These are phyloP conservation scores for Carex myosuroides DNA, from an alignment of 176 grass and related monocot species.

Conservation along the genomic window DNA sequence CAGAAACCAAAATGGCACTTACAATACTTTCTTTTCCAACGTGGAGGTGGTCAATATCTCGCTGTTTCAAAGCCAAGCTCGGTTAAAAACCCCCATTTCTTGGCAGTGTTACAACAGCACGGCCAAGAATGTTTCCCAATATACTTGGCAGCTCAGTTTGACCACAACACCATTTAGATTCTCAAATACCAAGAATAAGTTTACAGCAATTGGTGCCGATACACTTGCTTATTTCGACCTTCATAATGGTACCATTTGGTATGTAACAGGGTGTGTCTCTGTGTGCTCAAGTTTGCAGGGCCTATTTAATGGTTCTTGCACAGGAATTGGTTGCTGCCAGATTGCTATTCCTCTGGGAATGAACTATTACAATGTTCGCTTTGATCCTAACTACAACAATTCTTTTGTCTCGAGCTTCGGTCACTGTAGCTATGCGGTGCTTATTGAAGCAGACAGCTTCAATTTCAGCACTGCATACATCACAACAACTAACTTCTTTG, in stretches of 20 bases:
- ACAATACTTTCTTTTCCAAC: not conserved
- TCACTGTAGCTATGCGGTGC: constrained; percentile 16
- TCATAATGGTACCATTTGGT: not conserved
- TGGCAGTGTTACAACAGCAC: constrained; percentile 14
- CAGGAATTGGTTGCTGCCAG: constrained; percentile 38
- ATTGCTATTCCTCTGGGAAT: constrained; percentile 18
- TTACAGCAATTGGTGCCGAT: constrained; percentile 27
- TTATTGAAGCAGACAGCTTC: constrained; percentile 15
- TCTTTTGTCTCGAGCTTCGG: not conserved
- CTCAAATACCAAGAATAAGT: constrained; percentile 30
- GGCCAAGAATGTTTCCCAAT: rapidly evolving
- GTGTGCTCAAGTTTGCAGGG: not conserved
- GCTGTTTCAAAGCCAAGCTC: not conserved
- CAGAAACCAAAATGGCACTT: no score
- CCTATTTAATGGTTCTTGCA: constrained; percentile 12
- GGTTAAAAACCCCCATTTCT: not conserved
- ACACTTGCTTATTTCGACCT: constrained; percentile 9
- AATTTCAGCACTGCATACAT: not conserved
- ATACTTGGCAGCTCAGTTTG: rapidly evolving
- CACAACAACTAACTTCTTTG: not conserved
- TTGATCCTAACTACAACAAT: not conserved
- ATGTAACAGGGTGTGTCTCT: constrained; percentile 32
- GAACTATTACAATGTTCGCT: not conserved
- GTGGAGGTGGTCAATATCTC: constrained; percentile 9
- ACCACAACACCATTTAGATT: not conserved